Evolutionary conservation across 495 filamentous ascomycete genomes (phyloP).

Genomic region (Amorphotheca resinae): DNA sequence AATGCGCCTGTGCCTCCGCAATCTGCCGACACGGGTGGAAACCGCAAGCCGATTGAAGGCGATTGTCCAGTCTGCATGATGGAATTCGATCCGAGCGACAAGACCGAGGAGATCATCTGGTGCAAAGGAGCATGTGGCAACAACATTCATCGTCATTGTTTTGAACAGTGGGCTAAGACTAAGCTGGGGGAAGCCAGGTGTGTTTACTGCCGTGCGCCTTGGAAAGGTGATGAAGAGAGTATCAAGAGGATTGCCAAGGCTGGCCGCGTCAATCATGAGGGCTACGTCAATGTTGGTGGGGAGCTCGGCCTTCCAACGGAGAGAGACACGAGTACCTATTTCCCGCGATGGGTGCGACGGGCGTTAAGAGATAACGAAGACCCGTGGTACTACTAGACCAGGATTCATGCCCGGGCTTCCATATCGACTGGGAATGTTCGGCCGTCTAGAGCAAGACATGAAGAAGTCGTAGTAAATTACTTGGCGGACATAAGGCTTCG

Average conservation of each 20-base stretch:
- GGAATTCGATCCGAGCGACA: slow-evolving; percentile 26
- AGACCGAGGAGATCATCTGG: slow-evolving; percentile 47
- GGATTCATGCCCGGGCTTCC: no score
- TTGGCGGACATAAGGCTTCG: no score
- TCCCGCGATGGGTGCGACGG: slow-evolving; percentile 16
- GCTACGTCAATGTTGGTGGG: slow-evolving; percentile 46
- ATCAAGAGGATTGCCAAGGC: slow-evolving; percentile 14
- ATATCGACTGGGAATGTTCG: no score
- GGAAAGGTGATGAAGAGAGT: slow-evolving; percentile 17
- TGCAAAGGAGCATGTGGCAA: slow-evolving; percentile 53
- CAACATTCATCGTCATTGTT: slow-evolving; percentile 52
- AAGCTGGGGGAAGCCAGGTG: slow-evolving; percentile 38
- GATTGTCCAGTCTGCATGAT: slow-evolving; percentile 75
- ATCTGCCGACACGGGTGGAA: slow-evolving; percentile 5
- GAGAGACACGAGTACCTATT: slow-evolving; percentile 18
- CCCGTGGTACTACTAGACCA: no score
- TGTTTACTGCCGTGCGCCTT: slow-evolving; percentile 26
- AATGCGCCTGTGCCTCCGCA: slow-evolving; percentile 32
- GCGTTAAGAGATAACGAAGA: no score
- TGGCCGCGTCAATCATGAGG: slow-evolving; percentile 29
- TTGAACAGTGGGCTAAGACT: slow-evolving; percentile 46
- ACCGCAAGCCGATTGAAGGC: slow-evolving; percentile 43
- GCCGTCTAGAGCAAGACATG: no score
- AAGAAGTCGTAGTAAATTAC: no score
- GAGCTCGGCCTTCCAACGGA: slow-evolving; percentile 40